Base-by-base conservation (phyloP, 257 asterid genomes). In the Penstemon davidsonii region DNA sequence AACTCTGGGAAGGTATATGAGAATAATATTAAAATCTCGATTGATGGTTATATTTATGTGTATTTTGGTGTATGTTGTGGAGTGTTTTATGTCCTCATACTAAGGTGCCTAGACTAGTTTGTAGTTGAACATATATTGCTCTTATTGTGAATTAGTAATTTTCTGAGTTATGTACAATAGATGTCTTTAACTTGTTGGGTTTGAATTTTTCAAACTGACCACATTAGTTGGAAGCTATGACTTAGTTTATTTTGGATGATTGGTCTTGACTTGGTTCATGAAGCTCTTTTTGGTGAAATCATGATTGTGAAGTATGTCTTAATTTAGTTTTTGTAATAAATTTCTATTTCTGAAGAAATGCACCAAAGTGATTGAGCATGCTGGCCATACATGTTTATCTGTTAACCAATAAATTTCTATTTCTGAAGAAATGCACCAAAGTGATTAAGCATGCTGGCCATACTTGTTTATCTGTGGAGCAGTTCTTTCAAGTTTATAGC, bases 41-140 rank as follows among this genome's bases (percentile, higher is more conserved):
- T 53, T 72, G 67, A 38, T 58, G 69, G 39, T 33, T 58, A 11
- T 62, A 19, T 52, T 38, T 12, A 7, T 4, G 36, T 43, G 65
- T 38, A 38, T 70, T 59, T 50, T 65, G 25, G 44, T 44, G 46
- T 47, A 46, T 47, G 46, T 47, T 58, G 62, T 57, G 45, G 33
- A 25, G 33, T 25, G 5, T 57, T n/a, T 60, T 60, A 3, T 63
- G 56, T 25, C 47, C 51, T 60, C 9, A 5, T 40, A 60, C 47
- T 59, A 59, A 38, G 65, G 51, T 25, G 1, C 33, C 33, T 25
- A 25, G 33, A 1, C 33, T 25, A 25, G 33, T 25, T 25, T 25
- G 33, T 2, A 25, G 33, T 25, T 25, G 33, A 25, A 25, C 33
- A 25, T 25, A 25, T 25, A 25, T 25, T 25, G 33, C 33, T 25